phyloP scores from a whole-genome alignment of 139 green algal genomes.

The Protoeuglena noctilucae region DNA sequence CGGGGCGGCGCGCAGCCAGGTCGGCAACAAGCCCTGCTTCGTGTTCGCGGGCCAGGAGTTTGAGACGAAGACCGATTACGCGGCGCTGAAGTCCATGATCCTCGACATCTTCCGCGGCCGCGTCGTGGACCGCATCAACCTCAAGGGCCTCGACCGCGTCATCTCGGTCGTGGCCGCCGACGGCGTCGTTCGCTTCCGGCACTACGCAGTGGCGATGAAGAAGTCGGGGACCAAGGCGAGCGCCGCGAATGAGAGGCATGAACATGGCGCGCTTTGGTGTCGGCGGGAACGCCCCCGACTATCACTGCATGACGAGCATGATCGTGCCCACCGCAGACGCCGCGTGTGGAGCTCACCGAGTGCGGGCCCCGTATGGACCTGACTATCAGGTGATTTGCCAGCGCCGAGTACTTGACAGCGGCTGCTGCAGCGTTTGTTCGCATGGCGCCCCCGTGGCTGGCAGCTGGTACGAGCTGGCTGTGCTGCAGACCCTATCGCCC shows the following conservation, averaged over 20 bases:
- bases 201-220: constrained; percentile 59
- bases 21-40: constrained; percentile 11
- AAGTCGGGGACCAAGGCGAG: constrained; percentile 38
- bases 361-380: constrained; percentile 68
- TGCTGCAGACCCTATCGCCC: too few species aligned
- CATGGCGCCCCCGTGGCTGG: constrained; percentile 56
- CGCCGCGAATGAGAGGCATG: constrained; percentile 5
- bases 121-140: neutral
- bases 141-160: constrained; percentile 48
- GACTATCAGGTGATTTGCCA: too few species aligned
- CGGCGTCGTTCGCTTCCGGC: constrained; percentile 39
- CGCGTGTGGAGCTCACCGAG: constrained; percentile 57
- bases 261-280: neutral
- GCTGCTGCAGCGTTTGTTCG: too few species aligned
- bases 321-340: too few species aligned
- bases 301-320: too few species aligned
- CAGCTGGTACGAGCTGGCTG: constrained; percentile 26
- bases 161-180: constrained; percentile 28
- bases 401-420: too few species aligned
- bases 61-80: constrained; percentile 1
- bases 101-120: neutral
- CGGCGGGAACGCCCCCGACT: neutral
- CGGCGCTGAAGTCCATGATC: neutral
- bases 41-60: constrained; percentile 13
- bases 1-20: neutral